Conservation (phyloP, 1,139 yeast genomes). For the Kurtzmaniella natalensis region DNA sequence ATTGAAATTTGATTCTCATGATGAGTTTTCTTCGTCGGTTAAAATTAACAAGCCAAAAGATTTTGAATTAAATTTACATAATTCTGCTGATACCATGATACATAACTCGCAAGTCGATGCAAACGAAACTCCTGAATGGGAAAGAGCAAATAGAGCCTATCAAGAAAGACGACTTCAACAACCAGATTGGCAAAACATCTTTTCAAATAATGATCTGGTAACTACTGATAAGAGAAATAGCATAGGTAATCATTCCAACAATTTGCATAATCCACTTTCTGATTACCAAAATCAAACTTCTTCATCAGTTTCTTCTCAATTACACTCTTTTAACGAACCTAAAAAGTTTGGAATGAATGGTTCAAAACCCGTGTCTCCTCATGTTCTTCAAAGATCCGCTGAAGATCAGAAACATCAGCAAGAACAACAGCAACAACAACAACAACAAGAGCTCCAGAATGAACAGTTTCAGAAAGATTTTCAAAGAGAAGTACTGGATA, state of each 20-base stretch:
- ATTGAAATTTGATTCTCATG: slow-evolving; percentile 3
- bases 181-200: slow-evolving; percentile 32
- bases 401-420: too few relatives aligned
- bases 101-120: slow-evolving; percentile 25
- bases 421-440: slow-evolving; percentile 3
- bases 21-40: slow-evolving; percentile 1
- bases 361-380: slow-evolving; percentile 2
- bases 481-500: slow-evolving; percentile 12
- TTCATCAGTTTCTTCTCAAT: slow-evolving; percentile 7
- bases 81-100: slow-evolving; percentile 32
- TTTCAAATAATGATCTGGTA: slow-evolving; percentile 11
- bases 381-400: slow-evolving; percentile 1
- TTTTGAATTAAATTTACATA: slow-evolving; percentile 18
- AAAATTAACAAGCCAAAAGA: slow-evolving; percentile 8
- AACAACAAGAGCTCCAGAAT: slow-evolving; percentile 19
- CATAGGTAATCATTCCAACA: slow-evolving; percentile 1
- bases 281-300: slow-evolving; percentile 3
- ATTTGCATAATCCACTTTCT: too few relatives aligned
- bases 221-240: background rate
- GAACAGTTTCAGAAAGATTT: slow-evolving; percentile 19
- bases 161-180: slow-evolving; percentile 21
- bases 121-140: slow-evolving; percentile 37
- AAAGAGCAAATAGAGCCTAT: slow-evolving; percentile 26
- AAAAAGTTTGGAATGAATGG: background rate
- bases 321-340: slow-evolving; percentile 5